Percentiles rank a stretch among this genome's conserved stretches.
Evolutionary conservation across 1,139 yeast species (phyloP).

Genomic region (Geotrichum reessii): DNA sequence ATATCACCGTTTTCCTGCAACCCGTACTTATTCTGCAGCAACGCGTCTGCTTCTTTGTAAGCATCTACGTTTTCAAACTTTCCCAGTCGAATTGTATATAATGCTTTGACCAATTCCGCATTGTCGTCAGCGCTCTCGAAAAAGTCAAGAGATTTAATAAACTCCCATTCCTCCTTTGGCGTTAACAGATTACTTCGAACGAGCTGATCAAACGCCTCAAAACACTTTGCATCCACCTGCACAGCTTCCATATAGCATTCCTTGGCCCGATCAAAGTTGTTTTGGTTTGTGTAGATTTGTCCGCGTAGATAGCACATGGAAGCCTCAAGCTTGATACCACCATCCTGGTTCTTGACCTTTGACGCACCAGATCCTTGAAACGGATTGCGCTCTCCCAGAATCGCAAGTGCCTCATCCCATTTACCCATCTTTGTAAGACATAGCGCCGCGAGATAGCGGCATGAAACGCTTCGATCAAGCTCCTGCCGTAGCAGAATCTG

Average conservation of each 20-base stretch:
- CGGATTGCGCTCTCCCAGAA: conserved; percentile 81
- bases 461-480: conserved; percentile 53
- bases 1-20: conserved; percentile 67
- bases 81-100: conserved; percentile 72
- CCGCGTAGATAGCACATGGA: conserved; percentile 87
- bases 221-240: conserved; percentile 82
- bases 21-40: conserved; percentile 65
- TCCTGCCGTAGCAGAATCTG: conserved; percentile 45
- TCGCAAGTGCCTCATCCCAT: conserved; percentile 85
- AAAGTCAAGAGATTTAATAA: conserved; percentile 62
- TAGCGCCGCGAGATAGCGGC: conserved; percentile 76
- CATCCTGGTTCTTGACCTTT: conserved; percentile 17
- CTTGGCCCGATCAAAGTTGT: conserved; percentile 80
- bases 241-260: conserved; percentile 87
- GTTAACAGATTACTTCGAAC: conserved; percentile 69
- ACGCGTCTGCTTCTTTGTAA: conserved; percentile 60
- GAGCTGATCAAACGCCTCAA: conserved; percentile 83
- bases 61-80: conserved; percentile 59
- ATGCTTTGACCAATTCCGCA: conserved; percentile 66
- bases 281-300: conserved; percentile 72
- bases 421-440: conserved; percentile 67
- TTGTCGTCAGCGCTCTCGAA: conserved; percentile 60
- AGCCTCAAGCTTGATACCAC: conserved; percentile 50
- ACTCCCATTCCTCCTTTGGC: conserved; percentile 80
- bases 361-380: conserved; percentile 34